phyloP scores from a whole-genome alignment of 495 filamentous ascomycete genomes.

The Xylaria telfairii region DNA sequence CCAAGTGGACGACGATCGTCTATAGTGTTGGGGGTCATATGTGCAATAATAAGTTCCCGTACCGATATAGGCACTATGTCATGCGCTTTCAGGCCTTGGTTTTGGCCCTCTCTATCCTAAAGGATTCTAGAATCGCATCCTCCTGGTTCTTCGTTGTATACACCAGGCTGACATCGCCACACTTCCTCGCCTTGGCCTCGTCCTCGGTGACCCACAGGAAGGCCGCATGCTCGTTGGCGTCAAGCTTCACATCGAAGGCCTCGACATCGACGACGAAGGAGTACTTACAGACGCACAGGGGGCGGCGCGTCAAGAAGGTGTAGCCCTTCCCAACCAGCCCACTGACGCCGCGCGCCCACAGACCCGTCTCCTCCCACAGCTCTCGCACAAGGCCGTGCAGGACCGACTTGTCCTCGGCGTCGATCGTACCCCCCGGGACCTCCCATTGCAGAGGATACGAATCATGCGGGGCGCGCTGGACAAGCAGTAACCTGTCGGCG shows the following conservation, averaged over 20 bases:
- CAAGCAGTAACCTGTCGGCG: constrained; percentile 47
- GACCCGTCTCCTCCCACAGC: constrained; percentile 62
- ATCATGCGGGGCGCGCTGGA: constrained; percentile 60
- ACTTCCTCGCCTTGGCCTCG: constrained; percentile 41
- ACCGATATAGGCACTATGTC: neutral
- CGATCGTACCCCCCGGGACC: constrained; percentile 61
- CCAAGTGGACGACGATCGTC: neutral
- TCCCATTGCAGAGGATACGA: constrained; percentile 59
- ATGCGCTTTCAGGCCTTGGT: constrained; percentile 6
- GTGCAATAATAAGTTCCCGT: neutral
- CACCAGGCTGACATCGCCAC: constrained; percentile 37
- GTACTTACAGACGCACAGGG: constrained; percentile 41
- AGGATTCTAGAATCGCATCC: constrained; percentile 38
- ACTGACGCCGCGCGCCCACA: constrained; percentile 46
- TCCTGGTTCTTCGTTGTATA: constrained; percentile 42
- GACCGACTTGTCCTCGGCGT: constrained; percentile 55
- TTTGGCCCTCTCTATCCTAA: constrained; percentile 33
- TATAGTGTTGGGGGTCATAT: neutral
- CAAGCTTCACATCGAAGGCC: constrained; percentile 42
- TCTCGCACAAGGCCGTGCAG: constrained; percentile 57
- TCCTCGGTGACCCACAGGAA: constrained; percentile 54
- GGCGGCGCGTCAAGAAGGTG: constrained; percentile 47
- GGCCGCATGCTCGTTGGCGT: constrained; percentile 51
- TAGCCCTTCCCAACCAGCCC: constrained; percentile 42
- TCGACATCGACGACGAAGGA: constrained; percentile 49